These are phyloP conservation scores for Chlamydomonas asymmetrica DNA, from an alignment of 139 green algal species.

Conservation along the genomic window DNA sequence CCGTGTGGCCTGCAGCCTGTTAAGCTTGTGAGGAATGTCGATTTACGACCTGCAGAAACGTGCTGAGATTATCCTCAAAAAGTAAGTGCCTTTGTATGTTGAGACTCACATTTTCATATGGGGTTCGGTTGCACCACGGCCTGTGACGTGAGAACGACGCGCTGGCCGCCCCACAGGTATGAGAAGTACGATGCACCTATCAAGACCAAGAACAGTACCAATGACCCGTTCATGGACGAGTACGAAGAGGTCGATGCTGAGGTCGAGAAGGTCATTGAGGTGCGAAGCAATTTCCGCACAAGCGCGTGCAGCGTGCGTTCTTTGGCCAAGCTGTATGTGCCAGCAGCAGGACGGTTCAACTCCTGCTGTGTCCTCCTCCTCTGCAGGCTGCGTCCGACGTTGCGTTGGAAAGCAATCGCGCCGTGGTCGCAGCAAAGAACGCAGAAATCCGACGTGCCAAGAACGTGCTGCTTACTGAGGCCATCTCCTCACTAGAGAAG, in stretches of 20 bases:
- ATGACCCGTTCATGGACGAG: constrained; percentile 72
- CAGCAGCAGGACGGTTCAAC: no score
- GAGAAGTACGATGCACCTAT: constrained; percentile 66
- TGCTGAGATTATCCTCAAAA: constrained; percentile 46
- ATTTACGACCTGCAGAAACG: constrained; percentile 50
- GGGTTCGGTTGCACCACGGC: not conserved
- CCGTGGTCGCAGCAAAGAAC: constrained; percentile 74
- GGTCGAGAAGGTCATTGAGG: constrained; percentile 68
- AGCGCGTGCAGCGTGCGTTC: not conserved
- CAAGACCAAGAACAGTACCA: constrained; percentile 46
- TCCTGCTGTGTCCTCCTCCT: no score
- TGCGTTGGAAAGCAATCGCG: constrained; percentile 72
- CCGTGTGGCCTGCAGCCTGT: no score
- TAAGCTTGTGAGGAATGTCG: no score
- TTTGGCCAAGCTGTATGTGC: not conserved
- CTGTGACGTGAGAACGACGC: not conserved
- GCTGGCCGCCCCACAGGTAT: constrained; percentile 53
- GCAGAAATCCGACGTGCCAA: constrained; percentile 77
- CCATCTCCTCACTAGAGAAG: constrained; percentile 41
- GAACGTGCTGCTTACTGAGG: constrained; percentile 49
- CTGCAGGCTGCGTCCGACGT: constrained; percentile 72
- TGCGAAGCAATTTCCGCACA: constrained; percentile 26
- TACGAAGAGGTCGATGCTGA: constrained; percentile 59
- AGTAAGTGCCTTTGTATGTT: constrained; percentile 23
- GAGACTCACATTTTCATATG: not conserved